Conservation (phyloP, 345 rosid genomes). For the Aquilaria sinensis region DNA sequence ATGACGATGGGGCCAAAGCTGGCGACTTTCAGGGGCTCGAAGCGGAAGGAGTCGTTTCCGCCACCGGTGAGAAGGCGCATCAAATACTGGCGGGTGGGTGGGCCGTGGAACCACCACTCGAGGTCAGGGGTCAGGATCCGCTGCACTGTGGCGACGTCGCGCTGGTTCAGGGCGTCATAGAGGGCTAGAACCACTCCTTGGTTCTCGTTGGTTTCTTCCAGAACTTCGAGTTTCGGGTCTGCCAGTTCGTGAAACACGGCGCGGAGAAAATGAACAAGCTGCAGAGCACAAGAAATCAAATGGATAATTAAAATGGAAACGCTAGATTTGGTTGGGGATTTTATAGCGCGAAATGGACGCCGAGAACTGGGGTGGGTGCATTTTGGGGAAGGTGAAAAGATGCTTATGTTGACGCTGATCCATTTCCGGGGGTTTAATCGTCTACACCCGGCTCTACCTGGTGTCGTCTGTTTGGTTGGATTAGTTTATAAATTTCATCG, state of each 20-base stretch:
- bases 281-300: too few species aligned
- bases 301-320: too few species aligned
- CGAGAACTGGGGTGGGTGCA: too few species aligned
- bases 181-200: constrained; percentile 17
- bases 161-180: constrained; percentile 19
- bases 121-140: constrained; percentile 20
- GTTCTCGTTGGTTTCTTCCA: constrained; percentile 6
- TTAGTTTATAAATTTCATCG: too few species aligned
- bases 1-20: constrained; percentile 22
- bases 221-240: constrained; percentile 5
- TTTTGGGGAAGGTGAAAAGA: too few species aligned
- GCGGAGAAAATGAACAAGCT: too few species aligned
- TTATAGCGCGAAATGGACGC: too few species aligned
- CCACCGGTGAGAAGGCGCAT: constrained; percentile 21
- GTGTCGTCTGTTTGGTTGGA: too few species aligned
- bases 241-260: constrained; percentile 2
- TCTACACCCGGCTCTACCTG: too few species aligned
- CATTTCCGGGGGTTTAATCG: too few species aligned
- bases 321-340: too few species aligned
- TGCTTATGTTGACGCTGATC: too few species aligned
- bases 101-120: constrained; percentile 39
- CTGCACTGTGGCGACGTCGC: constrained; percentile 18
- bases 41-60: constrained; percentile 4
- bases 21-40: constrained; percentile 14
- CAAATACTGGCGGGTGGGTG: constrained; percentile 25